Base-by-base conservation (phyloP, 148 eudicot species). In the Chenopodium album region DNA sequence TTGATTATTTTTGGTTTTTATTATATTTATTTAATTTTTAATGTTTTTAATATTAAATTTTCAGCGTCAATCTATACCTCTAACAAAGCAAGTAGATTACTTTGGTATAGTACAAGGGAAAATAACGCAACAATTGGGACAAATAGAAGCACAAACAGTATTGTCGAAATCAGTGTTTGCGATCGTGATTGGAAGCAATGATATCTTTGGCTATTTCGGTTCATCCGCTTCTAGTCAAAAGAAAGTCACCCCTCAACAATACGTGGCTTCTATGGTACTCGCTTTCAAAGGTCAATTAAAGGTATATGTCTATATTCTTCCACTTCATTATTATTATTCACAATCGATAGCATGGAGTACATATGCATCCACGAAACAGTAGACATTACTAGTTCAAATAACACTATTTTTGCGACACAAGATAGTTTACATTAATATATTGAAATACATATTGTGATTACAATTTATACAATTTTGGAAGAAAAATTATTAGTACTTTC, bases 141-240 rank as follows among this genome's bases (percentile, higher is more conserved):
- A 86, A 12, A 23, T 70, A 20, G 81, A 60, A 28, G 87, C 92
- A 44, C 62, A 78, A 3, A 63, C 73, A 2, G 80, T 90, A 68
- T 68, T 92, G 37, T 88, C 95, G 0, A 93, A 90, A 72, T 89
- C 98, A 23, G 44, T 94, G 29, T 87, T 90, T 65, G 85, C 81
- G 26, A 47, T 93, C 70, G 90, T 92, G 60, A 88, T 94, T 0
- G 98, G 98, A 65, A 93, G 92, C 84, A 94, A 94, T 76, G 98
- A 94, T 67, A 77, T 94, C 2, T 60, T 94, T 0, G 90, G 87
- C 29, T 90, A 88, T 84, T 90, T 86, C 85, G 77, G 78, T 11
- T 73, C 86, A 2, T 75, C 87, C 2, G 75, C 75, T 7, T 89
- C 88, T 0, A 41, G 77, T 19, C 76, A 32, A 19, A 80, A 86